Percentiles rank a stretch among this genome's conserved stretches.
Evolutionary conservation across 2,329 filamentous ascomycete species (phyloP).

Genomic region (Huntiella abstrusa): DNA sequence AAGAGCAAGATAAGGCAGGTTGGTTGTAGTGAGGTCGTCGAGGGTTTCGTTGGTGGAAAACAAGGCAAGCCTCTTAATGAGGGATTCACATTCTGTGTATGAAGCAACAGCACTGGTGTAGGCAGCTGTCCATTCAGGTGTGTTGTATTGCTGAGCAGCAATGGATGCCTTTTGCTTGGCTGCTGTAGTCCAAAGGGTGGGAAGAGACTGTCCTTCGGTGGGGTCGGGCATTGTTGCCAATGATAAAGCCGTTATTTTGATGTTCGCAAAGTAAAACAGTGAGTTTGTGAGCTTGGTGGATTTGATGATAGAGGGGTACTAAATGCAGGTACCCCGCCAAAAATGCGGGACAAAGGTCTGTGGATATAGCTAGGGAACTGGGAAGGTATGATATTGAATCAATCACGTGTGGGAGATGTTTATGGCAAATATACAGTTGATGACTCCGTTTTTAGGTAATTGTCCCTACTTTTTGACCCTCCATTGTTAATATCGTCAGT

Average conservation of each 20-base stretch:
- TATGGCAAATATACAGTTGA: no score
- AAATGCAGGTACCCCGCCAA: conserved; percentile 8
- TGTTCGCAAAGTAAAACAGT: not conserved
- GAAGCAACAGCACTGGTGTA: conserved; percentile 47
- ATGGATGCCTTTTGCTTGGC: conserved; percentile 36
- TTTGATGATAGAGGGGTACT: not conserved
- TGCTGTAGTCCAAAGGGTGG: conserved; percentile 29
- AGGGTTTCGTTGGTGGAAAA: conserved; percentile 82
- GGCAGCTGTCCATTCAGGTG: conserved; percentile 45
- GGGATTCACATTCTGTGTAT: conserved; percentile 54
- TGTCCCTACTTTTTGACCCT: no score
- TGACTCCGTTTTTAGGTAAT: no score
- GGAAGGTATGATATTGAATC: no score
- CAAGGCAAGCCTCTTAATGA: conserved; percentile 52
- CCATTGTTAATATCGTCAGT: no score
- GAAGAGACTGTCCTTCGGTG: conserved; percentile 28
- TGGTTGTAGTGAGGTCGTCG: conserved; percentile 71
- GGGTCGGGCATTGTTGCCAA: conserved; percentile 4
- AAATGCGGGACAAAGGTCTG: not conserved
- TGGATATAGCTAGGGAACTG: no score
- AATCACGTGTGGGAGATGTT: no score
- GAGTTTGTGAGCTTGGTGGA: not conserved
- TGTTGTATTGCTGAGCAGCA: conserved; percentile 44
- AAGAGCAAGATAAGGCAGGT: conserved; percentile 69
- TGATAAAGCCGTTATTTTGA: no score